phyloP scores from a whole-genome alignment of 257 asterid species.

The Solanum bulbocastanum region DNA sequence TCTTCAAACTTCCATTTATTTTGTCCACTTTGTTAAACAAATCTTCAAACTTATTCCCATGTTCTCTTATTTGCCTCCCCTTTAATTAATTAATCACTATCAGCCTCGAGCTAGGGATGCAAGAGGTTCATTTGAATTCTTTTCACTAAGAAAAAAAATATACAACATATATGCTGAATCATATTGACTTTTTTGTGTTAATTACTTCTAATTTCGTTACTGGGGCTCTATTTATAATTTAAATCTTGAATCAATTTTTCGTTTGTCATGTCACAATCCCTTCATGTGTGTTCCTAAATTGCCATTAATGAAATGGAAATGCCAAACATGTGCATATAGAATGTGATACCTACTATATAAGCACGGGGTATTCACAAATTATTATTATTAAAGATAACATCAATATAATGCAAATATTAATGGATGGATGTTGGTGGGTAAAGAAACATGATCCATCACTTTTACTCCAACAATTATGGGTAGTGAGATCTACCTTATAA shows the following conservation, averaged over 20 bases:
- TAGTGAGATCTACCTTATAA: not conserved
- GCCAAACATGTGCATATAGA: not conserved
- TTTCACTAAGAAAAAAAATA: not conserved
- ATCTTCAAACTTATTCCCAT: not conserved
- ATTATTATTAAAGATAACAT: not conserved
- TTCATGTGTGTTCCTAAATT: not conserved
- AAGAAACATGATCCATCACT: not conserved
- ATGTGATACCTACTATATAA: not conserved
- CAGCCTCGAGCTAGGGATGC: no score
- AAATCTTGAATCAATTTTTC: not conserved
- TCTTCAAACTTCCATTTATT: not conserved
- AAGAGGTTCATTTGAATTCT: not conserved
- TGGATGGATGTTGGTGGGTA: not conserved
- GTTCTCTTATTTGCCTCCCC: not conserved
- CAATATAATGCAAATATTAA: not conserved
- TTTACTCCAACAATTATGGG: conserved; percentile 1
- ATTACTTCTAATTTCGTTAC: not conserved
- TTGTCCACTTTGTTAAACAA: conserved; percentile 7
- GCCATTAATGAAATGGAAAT: not conserved
- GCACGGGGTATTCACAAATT: not conserved
- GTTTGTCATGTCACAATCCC: not conserved
- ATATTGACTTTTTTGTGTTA: not conserved
- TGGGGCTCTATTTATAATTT: not conserved
- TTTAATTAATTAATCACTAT: not conserved
- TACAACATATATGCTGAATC: not conserved